Percentiles rank a stretch among this genome's conserved stretches.
Conservation (phyloP, 257 asterid species). For the Orobanche coerulescens region DNA sequence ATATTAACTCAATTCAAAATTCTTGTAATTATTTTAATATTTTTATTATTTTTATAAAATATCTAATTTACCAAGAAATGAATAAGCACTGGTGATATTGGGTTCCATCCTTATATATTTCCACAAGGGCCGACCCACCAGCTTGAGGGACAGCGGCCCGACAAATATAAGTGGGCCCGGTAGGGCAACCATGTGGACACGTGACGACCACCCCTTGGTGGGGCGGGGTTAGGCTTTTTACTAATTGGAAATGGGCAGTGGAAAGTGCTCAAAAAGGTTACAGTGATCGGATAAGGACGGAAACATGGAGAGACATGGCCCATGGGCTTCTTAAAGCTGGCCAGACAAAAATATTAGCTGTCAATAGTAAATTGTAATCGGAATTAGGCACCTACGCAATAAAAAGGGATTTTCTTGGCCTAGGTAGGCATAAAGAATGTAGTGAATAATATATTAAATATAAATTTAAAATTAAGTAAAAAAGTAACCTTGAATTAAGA, state of each 20-base stretch:
- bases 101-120: not conserved
- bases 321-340: constrained; percentile 42
- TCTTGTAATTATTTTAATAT: no score
- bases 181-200: constrained; percentile 11
- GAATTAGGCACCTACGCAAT: constrained; percentile 16
- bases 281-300: constrained; percentile 27
- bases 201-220: constrained; percentile 26
- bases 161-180: not conserved
- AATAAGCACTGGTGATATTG: not conserved
- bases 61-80: no score
- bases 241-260: not conserved
- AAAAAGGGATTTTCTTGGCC: no score
- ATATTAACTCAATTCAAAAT: no score
- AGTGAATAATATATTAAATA: no score
- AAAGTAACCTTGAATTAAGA: no score
- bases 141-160: not conserved
- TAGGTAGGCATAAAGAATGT: no score
- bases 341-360: constrained; percentile 42
- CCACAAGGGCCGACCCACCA: constrained; percentile 1
- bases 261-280: constrained; percentile 11
- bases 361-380: constrained; percentile 25
- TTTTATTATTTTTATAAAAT: no score
- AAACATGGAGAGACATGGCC: constrained; percentile 21
- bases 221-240: not conserved
- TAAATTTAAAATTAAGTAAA: no score